A percentile compares a stretch with the other conserved stretches of the same genome.
Evolutionary conservation across 352 stramenopile species (phyloP).

Genomic region (Phytophthora pluvialis): DNA sequence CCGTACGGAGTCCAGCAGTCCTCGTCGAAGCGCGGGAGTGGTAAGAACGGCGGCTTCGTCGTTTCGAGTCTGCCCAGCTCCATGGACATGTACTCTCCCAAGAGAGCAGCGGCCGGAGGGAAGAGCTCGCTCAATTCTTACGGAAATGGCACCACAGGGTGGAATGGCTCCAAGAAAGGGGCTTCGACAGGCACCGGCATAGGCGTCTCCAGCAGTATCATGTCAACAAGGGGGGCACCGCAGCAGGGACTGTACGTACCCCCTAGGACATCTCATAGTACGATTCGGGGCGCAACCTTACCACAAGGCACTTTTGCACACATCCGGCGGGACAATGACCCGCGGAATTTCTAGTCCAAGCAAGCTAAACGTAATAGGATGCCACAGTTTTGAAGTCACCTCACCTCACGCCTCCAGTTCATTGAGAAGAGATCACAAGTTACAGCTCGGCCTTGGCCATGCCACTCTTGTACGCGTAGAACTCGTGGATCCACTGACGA

Average conservation of each 20-base stretch:
- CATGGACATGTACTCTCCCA: constrained; percentile 60
- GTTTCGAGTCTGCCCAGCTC: constrained; percentile 41
- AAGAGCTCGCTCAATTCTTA: constrained; percentile 26
- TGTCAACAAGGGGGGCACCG: constrained; percentile 22
- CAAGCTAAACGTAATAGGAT: constrained; percentile 27
- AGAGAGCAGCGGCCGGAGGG: constrained; percentile 36
- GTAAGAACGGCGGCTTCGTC: constrained; percentile 17
- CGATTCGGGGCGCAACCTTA: constrained; percentile 33
- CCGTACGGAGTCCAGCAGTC: constrained; percentile 37
- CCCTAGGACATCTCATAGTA: constrained; percentile 50
- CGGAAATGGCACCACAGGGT: constrained; percentile 19
- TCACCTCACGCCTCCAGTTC: not conserved
- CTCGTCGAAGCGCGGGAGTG: constrained; percentile 33
- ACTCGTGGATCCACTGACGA: constrained; percentile 58
- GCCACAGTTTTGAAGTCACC: constrained; percentile 36
- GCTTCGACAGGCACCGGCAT: not conserved
- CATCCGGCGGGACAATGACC: constrained; percentile 34
- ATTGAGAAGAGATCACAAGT: not conserved
- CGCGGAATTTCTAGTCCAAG: constrained; percentile 28
- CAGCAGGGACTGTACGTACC: constrained; percentile 45
- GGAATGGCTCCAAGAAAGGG: constrained; percentile 32
- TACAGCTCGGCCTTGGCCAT: constrained; percentile 13
- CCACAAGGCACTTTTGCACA: constrained; percentile 29
- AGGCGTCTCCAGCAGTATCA: constrained; percentile 13
- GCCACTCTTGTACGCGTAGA: constrained; percentile 44